Evolutionary conservation across 176 grass and related monocot genomes (phyloP).

Genomic region (Leersia perrieri): DNA sequence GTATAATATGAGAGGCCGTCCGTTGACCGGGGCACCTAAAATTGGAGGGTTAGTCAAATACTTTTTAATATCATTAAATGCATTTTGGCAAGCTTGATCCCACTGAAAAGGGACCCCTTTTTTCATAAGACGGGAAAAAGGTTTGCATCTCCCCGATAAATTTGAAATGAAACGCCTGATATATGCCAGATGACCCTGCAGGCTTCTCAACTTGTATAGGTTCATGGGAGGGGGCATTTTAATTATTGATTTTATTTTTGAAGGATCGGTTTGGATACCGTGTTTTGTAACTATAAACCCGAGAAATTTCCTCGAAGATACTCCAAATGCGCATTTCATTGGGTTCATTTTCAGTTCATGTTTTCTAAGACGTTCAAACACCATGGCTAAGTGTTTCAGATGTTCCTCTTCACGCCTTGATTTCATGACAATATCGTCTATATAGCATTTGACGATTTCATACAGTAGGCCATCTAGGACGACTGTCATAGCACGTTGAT

Average conservation of each 20-base stretch:
- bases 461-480: neutral
- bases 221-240: neutral
- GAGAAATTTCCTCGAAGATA: neutral
- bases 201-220: neutral
- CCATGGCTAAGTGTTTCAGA: neutral
- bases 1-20: neutral
- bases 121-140: neutral
- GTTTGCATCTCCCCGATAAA: neutral
- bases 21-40: neutral
- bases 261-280: neutral
- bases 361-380: neutral
- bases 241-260: neutral
- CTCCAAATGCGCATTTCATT: too few relatives aligned
- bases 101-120: neutral
- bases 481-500: neutral
- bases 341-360: neutral
- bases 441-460: neutral
- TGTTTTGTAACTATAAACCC: neutral
- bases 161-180: neutral
- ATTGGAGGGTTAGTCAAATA: neutral
- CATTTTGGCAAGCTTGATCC: constrained; percentile 23
- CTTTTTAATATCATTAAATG: neutral
- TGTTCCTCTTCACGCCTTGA: neutral
- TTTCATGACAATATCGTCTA: constrained; percentile 7
- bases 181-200: neutral